Conservation (phyloP, 345 rosid genomes). For the Sonneratia alba region DNA sequence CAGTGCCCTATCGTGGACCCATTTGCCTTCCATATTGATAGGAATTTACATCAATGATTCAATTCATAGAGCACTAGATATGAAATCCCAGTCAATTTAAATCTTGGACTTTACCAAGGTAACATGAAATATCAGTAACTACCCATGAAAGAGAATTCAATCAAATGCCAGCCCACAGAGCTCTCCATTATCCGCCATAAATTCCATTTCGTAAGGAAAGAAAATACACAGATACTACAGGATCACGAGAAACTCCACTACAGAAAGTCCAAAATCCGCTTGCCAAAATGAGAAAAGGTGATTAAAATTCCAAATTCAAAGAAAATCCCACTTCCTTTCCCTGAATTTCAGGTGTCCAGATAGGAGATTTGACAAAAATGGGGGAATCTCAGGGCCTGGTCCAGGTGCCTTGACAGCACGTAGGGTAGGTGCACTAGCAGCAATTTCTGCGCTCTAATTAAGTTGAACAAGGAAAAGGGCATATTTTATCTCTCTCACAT, state of each 20-base stretch:
- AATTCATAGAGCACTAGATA: neutral
- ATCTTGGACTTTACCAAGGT: neutral
- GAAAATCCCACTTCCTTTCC: slow-evolving; percentile 5
- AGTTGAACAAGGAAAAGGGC: neutral
- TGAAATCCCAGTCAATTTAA: no score
- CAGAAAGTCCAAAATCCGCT: neutral
- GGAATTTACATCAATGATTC: no score
- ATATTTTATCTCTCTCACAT: neutral
- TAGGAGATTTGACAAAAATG: slow-evolving; percentile 12
- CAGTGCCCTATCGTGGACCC: slow-evolving; percentile 67
- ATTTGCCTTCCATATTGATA: slow-evolving; percentile 41
- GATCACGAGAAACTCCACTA: neutral
- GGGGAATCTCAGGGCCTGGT: slow-evolving; percentile 5
- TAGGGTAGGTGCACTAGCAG: slow-evolving; percentile 5
- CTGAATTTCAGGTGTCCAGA: slow-evolving; percentile 6
- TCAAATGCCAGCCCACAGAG: neutral
- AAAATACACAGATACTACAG: neutral
- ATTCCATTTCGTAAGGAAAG: neutral
- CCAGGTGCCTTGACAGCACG: slow-evolving; percentile 16
- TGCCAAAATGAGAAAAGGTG: neutral
- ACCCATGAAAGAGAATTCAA: neutral
- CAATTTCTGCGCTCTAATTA: neutral
- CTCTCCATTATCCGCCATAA: neutral
- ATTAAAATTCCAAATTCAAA: neutral
- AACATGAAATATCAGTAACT: no score